Conservation (phyloP, 805 yeast genomes). For the Candida vaughaniae region DNA sequence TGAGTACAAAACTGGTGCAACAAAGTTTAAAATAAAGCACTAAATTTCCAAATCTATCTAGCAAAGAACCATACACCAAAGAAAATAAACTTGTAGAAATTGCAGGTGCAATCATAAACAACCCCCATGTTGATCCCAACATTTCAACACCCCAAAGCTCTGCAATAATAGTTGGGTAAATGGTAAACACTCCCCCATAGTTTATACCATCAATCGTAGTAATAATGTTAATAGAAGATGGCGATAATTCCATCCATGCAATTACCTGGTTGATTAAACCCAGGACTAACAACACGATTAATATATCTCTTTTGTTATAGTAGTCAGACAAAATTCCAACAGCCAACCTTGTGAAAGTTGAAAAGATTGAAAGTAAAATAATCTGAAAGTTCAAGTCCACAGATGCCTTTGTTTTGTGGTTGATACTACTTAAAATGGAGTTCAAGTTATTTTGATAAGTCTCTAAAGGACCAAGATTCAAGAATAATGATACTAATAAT, state of each 20-base stretch:
- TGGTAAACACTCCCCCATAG: conserved; percentile 83
- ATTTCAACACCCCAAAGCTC: conserved; percentile 84
- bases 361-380: conserved; percentile 59
- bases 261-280: conserved; percentile 34
- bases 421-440: conserved; percentile 51
- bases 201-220: conserved; percentile 62
- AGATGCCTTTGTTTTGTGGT: conserved; percentile 4
- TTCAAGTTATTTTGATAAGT: conserved; percentile 83
- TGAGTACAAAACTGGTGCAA: conserved; percentile 21
- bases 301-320: conserved; percentile 30
- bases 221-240: conserved; percentile 16
- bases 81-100: conserved; percentile 72
- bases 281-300: conserved; percentile 22
- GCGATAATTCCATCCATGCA: conserved; percentile 14
- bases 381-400: conserved; percentile 46
- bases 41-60: conserved; percentile 42
- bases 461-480: conserved; percentile 81
- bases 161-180: conserved; percentile 82
- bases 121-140: conserved; percentile 92
- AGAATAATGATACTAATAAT: conserved; percentile 59
- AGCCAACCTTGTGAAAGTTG: conserved; percentile 67
- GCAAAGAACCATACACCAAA: conserved; percentile 61
- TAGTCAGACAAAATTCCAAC: conserved; percentile 72
- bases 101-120: conserved; percentile 87
- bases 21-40: conserved; percentile 28